Evolutionary conservation across 1,139 yeast genomes (phyloP).

Genomic region (Hyphopichia khmerensis): DNA sequence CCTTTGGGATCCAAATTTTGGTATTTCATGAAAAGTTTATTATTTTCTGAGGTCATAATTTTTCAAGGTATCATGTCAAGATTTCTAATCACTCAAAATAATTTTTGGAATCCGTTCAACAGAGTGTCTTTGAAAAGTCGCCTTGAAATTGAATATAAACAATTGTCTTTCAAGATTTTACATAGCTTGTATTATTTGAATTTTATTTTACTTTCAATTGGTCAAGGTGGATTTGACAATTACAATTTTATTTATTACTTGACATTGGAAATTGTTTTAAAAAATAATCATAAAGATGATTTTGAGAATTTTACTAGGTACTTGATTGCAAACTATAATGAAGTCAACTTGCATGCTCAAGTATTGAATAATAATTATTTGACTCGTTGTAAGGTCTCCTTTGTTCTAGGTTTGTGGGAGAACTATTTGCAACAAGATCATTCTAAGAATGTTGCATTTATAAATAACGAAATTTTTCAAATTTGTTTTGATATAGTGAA

Average conservation of each 20-base stretch:
- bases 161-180: constrained; percentile 37
- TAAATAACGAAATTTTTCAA: constrained; percentile 39
- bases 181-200: constrained; percentile 52
- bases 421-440: constrained; percentile 43
- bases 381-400: constrained; percentile 52
- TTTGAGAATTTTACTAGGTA: constrained; percentile 40
- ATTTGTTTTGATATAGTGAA: constrained; percentile 42
- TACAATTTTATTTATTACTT: constrained; percentile 64
- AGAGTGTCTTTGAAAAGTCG: background rate
- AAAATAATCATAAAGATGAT: constrained; percentile 17
- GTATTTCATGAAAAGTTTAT: constrained; percentile 39
- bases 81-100: constrained; percentile 15
- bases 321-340: constrained; percentile 41
- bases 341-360: constrained; percentile 36
- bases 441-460: constrained; percentile 19
- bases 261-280: constrained; percentile 45
- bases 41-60: constrained; percentile 54
- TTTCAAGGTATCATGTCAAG: constrained; percentile 55
- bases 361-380: constrained; percentile 31
- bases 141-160: constrained; percentile 24
- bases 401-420: constrained; percentile 60
- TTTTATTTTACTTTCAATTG: constrained; percentile 57
- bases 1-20: constrained; percentile 28
- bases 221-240: constrained; percentile 69
- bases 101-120: background rate